A percentile compares a stretch with the other conserved stretches of the same genome.
These are phyloP conservation scores for Rhizoctonia solani DNA, from an alignment of 1,284 basidiomycete genomes.

Conservation along the genomic window DNA sequence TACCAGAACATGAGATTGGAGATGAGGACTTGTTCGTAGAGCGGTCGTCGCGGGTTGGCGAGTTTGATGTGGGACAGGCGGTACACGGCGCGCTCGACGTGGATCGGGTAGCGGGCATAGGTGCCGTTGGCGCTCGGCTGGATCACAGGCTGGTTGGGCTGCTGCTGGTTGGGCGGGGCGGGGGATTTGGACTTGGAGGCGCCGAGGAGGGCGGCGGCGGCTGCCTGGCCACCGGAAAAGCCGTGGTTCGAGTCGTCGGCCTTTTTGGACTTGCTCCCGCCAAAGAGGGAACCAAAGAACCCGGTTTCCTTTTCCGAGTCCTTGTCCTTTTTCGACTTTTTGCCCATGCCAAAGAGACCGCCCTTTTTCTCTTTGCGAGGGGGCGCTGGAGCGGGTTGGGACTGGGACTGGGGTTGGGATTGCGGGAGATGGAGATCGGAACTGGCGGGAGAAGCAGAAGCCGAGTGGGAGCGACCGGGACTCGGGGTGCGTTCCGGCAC, in stretches of 20 bases:
- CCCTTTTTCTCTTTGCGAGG: conserved; percentile 34
- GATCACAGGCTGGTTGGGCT: conserved; percentile 44
- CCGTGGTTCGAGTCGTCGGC: conserved; percentile 60
- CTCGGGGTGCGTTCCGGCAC: conserved; percentile 34
- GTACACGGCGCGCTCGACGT: conserved; percentile 97
- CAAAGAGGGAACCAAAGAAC: conserved; percentile 89
- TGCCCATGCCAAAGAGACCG: conserved; percentile 30
- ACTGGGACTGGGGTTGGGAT: conserved; percentile 39
- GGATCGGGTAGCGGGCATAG: conserved; percentile 91
- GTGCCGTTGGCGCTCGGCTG: conserved; percentile 57
- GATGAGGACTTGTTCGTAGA: conserved; percentile 98
- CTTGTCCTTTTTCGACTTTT: conserved; percentile 45
- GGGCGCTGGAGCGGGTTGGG: conserved; percentile 36
- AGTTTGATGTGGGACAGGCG: conserved; percentile 97
- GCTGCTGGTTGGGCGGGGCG: conserved; percentile 59
- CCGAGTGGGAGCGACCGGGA: conserved; percentile 49
- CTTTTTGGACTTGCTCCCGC: conserved; percentile 73
- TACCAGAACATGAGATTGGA: conserved; percentile 99
- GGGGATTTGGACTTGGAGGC: conserved; percentile 75
- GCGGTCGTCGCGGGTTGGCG: conserved; percentile 91
- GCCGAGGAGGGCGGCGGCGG: conserved; percentile 80
- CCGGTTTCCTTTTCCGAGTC: conserved; percentile 63
- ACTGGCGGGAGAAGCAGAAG: conserved; percentile 53
- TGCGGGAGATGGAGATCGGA: conserved; percentile 44
- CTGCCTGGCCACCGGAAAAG: conserved; percentile 69